These are phyloP conservation scores for Ophiostoma ulmi DNA, from an alignment of 2,329 filamentous ascomycete genomes.

Conservation along the genomic window DNA sequence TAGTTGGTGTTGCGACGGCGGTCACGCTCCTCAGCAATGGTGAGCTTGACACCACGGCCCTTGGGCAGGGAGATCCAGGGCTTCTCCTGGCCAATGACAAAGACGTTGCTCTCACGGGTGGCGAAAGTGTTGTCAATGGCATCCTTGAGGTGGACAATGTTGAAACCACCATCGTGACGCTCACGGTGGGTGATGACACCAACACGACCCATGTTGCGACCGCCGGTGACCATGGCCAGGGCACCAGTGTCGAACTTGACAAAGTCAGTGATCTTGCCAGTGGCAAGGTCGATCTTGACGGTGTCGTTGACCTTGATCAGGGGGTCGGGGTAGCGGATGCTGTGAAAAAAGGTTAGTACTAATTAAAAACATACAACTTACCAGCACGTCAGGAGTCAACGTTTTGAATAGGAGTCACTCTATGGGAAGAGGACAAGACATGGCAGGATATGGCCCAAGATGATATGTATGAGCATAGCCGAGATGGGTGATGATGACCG, in stretches of 20 bases:
- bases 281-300: slow-evolving; percentile 95
- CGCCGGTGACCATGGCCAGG: slow-evolving; percentile 97
- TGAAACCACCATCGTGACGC: slow-evolving; percentile 99
- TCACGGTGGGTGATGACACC: slow-evolving; percentile 99
- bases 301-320: slow-evolving; percentile 99
- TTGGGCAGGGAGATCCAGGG: slow-evolving; percentile 99
- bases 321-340: slow-evolving; percentile 98
- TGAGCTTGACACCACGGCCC: slow-evolving; percentile 99
- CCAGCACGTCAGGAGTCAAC: slow-evolving; percentile 38
- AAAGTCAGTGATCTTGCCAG: slow-evolving; percentile 97
- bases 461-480: not conserved
- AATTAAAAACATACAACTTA: slow-evolving; percentile 42
- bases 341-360: slow-evolving; percentile 46
- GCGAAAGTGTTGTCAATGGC: slow-evolving; percentile 99
- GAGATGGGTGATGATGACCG: not conserved
- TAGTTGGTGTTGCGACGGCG: slow-evolving; percentile 73
- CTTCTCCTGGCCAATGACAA: slow-evolving; percentile 98
- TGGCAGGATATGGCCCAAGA: not conserved
- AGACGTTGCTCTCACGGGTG: slow-evolving; percentile 99
- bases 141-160: slow-evolving; percentile 99
- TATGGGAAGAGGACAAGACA: slow-evolving; percentile 25
- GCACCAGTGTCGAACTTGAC: slow-evolving; percentile 98
- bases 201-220: slow-evolving; percentile 99
- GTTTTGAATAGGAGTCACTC: slow-evolving; percentile 26
- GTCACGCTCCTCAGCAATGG: slow-evolving; percentile 98